These are phyloP conservation scores for Beauveria asiatica DNA, from an alignment of 2,329 filamentous ascomycete species.

Conservation along the genomic window DNA sequence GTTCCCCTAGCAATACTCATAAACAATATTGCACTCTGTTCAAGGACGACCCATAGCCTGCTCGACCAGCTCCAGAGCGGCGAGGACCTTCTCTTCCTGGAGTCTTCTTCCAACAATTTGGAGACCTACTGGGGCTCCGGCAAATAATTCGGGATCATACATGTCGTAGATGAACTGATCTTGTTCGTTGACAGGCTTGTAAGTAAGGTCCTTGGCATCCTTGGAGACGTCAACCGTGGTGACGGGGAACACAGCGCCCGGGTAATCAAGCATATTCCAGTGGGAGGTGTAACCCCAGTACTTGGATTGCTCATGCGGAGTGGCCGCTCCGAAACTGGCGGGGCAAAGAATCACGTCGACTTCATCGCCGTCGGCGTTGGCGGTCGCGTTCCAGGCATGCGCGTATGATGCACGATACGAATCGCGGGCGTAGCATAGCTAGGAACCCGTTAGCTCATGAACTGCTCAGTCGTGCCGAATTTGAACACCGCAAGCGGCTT, in stretches of 20 bases:
- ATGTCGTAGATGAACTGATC: conserved; percentile 23
- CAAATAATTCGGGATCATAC: conserved; percentile 20
- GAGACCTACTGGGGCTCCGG: conserved; percentile 19
- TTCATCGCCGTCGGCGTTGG: conserved; percentile 17
- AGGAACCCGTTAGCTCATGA: neutral
- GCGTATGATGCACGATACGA: conserved; percentile 30
- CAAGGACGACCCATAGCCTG: conserved; percentile 15
- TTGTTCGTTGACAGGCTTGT: conserved; percentile 20
- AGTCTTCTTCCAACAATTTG: conserved; percentile 22
- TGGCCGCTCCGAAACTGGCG: conserved; percentile 42
- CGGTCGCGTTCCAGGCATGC: conserved; percentile 29
- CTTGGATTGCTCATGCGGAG: conserved; percentile 32
- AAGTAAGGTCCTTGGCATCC: conserved; percentile 18
- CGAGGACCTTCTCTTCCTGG: conserved; percentile 24
- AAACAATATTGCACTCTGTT: neutral
- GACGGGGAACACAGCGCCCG: conserved; percentile 52
- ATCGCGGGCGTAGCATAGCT: conserved; percentile 29
- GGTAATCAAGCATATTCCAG: conserved; percentile 64
- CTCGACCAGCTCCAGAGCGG: conserved; percentile 19
- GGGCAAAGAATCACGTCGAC: conserved; percentile 58
- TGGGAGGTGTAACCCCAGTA: conserved; percentile 59
- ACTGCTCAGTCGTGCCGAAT: neutral
- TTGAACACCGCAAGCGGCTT: no score
- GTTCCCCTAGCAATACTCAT: neutral
- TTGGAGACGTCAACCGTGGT: conserved; percentile 20